A percentile compares a stretch with the other conserved stretches of the same genome.
These are phyloP conservation scores for Naegleria fowleri DNA, from an alignment of 208 protist genomes.

Conservation along the genomic window DNA sequence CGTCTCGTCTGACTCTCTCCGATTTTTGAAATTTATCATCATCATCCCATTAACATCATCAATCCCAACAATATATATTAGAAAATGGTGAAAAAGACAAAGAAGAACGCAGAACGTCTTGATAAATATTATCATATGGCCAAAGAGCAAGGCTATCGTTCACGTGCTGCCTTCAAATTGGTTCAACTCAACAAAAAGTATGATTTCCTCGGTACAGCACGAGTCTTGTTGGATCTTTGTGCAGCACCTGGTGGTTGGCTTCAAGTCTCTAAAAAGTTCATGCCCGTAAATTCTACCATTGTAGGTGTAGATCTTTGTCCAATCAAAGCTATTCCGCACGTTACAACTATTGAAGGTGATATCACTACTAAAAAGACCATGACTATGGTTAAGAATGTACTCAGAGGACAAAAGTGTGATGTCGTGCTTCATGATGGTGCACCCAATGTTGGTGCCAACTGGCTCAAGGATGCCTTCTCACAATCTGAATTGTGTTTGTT, in stretches of 20 bases:
- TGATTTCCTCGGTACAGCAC: constrained; percentile 87
- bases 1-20: too few species aligned
- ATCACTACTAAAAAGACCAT: constrained; percentile 96
- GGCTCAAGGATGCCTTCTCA: constrained; percentile 95
- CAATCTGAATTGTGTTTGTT: constrained; percentile 89
- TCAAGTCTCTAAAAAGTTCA: constrained; percentile 86
- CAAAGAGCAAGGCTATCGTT: constrained; percentile 96
- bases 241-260: constrained; percentile 96
- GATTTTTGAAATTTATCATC: not conserved
- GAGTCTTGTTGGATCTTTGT: constrained; percentile 85
- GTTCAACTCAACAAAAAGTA: constrained; percentile 99
- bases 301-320: constrained; percentile 95
- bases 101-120: constrained; percentile 78
- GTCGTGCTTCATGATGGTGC: constrained; percentile 98
- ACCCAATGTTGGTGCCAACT: constrained; percentile 97
- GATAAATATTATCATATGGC: constrained; percentile 96
- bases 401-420: constrained; percentile 85
- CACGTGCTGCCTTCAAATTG: constrained; percentile 98
- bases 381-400: constrained; percentile 76
- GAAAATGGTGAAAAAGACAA: constrained; percentile 58
- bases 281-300: constrained; percentile 87
- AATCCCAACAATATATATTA: not conserved
- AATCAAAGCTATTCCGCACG: constrained; percentile 93
- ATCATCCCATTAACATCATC: not conserved
- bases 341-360: constrained; percentile 91